Evolutionary conservation across 768 basidiomycete genomes (phyloP).

Genomic region (Suillus subaureus): DNA sequence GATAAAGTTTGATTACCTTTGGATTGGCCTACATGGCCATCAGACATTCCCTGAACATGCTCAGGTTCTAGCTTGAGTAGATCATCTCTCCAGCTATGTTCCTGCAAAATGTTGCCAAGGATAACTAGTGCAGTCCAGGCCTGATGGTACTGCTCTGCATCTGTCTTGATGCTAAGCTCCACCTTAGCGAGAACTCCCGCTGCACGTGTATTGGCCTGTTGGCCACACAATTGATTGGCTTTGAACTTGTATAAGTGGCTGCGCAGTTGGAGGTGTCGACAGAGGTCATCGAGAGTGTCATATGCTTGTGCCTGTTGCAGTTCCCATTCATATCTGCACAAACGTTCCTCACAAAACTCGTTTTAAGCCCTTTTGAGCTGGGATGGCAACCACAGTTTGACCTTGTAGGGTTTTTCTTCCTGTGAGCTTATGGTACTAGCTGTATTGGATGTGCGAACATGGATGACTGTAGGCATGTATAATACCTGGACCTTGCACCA

Average conservation of each 20-base stretch:
- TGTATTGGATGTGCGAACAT: not conserved
- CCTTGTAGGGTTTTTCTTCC: not conserved
- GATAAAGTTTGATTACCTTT: conserved; percentile 9
- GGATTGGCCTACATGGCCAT: not conserved
- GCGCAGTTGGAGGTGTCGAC: conserved; percentile 9
- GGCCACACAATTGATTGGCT: conserved; percentile 15
- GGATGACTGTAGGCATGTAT: conserved; percentile 28
- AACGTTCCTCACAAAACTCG: not conserved
- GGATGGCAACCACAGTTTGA: conserved; percentile 8
- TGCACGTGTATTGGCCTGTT: conserved; percentile 11
- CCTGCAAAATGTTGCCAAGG: not conserved
- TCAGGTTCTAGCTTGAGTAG: not conserved
- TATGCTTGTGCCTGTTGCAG: conserved; percentile 18
- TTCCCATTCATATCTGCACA: conserved; percentile 3
- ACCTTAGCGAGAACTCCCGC: conserved; percentile 7
- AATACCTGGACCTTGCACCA: conserved; percentile 31
- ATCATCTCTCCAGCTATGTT: not conserved
- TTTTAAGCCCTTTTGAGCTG: not conserved
- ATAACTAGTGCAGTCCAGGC: conserved; percentile 11
- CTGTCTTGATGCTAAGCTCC: conserved; percentile 12
- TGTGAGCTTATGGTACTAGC: not conserved
- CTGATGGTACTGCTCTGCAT: conserved; percentile 7
- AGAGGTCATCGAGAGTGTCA: conserved; percentile 17
- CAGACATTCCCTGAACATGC: conserved; percentile 5
- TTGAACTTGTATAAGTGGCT: conserved; percentile 16